A percentile compares a stretch with the other conserved stretches of the same genome.
These are phyloP conservation scores for Ichthyophthirius multifiliis DNA, from an alignment of 169 alveolate genomes.

Conservation along the genomic window DNA sequence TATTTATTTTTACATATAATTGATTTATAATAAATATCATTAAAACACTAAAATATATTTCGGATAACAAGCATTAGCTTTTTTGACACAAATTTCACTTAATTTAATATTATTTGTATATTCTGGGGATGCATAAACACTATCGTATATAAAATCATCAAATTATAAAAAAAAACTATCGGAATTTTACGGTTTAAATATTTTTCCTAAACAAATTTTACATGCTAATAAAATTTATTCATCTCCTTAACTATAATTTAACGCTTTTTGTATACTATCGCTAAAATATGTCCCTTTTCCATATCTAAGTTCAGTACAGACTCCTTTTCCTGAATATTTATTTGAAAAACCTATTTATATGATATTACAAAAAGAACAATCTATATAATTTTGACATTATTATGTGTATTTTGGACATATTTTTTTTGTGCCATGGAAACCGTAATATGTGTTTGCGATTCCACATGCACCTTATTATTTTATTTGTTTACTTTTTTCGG, in stretches of 20 bases:
- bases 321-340: background rate
- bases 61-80: background rate
- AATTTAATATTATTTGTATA: background rate
- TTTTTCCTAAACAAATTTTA: background rate
- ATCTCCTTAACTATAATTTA: background rate
- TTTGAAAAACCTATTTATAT: background rate
- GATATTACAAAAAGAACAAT: background rate
- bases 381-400: background rate
- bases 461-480: background rate
- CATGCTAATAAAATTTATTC: background rate
- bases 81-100: background rate
- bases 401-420: background rate
- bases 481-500: background rate
- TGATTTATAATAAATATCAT: background rate
- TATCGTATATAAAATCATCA: background rate
- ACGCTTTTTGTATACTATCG: background rate
- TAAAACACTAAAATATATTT: background rate
- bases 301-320: background rate
- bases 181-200: background rate
- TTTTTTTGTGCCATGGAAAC: background rate
- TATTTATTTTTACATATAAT: background rate
- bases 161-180: background rate
- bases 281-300: conserved; percentile 6
- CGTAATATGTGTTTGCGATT: background rate
- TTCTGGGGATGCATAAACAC: background rate